phyloP scores from a whole-genome alignment of 352 stramenopile genomes.

The Pythium phragmitis region DNA sequence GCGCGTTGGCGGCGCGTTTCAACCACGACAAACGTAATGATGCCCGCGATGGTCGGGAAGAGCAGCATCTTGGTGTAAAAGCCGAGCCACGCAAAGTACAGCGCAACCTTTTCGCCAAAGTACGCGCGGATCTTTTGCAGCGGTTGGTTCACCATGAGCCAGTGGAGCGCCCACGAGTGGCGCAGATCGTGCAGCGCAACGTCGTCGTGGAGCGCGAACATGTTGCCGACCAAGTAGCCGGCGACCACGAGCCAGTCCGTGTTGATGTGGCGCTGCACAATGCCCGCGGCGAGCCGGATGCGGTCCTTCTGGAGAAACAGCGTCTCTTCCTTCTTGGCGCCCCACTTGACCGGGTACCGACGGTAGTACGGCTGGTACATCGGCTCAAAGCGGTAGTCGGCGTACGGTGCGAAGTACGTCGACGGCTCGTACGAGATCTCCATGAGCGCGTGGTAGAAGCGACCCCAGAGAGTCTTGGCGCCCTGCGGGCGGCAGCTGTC shows the following conservation, averaged over 20 bases:
- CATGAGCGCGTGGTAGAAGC: slow-evolving; percentile 62
- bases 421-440: slow-evolving; percentile 66
- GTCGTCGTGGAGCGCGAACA: slow-evolving; percentile 88
- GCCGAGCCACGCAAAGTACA: slow-evolving; percentile 92
- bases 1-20: slow-evolving; percentile 30
- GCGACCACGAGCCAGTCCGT: slow-evolving; percentile 58
- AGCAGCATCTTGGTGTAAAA: slow-evolving; percentile 94
- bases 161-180: slow-evolving; percentile 70
- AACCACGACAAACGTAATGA: slow-evolving; percentile 73
- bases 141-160: slow-evolving; percentile 77
- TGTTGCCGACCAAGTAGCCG: slow-evolving; percentile 56
- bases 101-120: slow-evolving; percentile 89
- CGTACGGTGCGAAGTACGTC: slow-evolving; percentile 82
- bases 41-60: slow-evolving; percentile 69
- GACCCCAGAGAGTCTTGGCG: slow-evolving; percentile 20
- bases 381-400: slow-evolving; percentile 69
- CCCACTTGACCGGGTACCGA: slow-evolving; percentile 77
- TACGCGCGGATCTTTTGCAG: slow-evolving; percentile 89
- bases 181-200: slow-evolving; percentile 71
- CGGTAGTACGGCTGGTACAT: slow-evolving; percentile 81
- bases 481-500: slow-evolving; percentile 35
- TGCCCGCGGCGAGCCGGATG: slow-evolving; percentile 66
- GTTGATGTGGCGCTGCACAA: slow-evolving; percentile 79
- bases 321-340: slow-evolving; percentile 64
- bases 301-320: slow-evolving; percentile 82